Evolutionary conservation across 306 rosid genomes (phyloP), one percentile per base, ranked within the genome.

Genomic region (Datisca glomerata): DNA sequence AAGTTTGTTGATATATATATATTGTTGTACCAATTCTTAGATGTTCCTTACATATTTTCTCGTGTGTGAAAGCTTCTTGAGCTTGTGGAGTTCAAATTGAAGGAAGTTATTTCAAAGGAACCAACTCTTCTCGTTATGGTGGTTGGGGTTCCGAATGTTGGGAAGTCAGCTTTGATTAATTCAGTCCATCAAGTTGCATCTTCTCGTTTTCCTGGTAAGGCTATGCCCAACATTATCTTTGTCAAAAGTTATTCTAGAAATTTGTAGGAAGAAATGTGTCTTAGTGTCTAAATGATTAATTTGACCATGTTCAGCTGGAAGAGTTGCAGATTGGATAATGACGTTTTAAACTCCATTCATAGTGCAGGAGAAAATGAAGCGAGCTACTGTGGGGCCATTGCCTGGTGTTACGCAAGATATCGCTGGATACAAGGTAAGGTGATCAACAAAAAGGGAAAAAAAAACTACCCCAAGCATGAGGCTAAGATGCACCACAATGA

Each of bases 381-480:
- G 85, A 42, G 87, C 96, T 44, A 45, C 69, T n/a, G 96, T 86
- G 24, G 96, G 94, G 41, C 96, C 94, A 2, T 51, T 81, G 61
- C 96, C 93, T 22, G 94, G 96, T 62, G 94, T 86, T 59, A 79
- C 96, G 49, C 96, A 81, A 67, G 96, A 79, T 55, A 86, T 86
- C 66, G 84, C 96, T 17, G 96, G 96, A 49, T 86, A 43, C 52
- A 81, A 81, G 94, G 94, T 86, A 14, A 37, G 8, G 27, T 55
- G 47, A 21, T 35, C 44, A n/a, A n/a, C n/a, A n/a, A n/a, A n/a
- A n/a, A n/a, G n/a, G n/a, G n/a, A n/a, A n/a, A n/a, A n/a, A n/a
- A n/a, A n/a, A n/a, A n/a, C n/a, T n/a, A n/a, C n/a, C n/a, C n/a
- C n/a, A n/a, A n/a, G n/a, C n/a, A n/a, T n/a, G n/a, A n/a, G n/a